A percentile compares a stretch with the other conserved stretches of the same genome.
phyloP scores from a whole-genome alignment of 768 basidiomycete genomes.

The Lentinula aciculospora region DNA sequence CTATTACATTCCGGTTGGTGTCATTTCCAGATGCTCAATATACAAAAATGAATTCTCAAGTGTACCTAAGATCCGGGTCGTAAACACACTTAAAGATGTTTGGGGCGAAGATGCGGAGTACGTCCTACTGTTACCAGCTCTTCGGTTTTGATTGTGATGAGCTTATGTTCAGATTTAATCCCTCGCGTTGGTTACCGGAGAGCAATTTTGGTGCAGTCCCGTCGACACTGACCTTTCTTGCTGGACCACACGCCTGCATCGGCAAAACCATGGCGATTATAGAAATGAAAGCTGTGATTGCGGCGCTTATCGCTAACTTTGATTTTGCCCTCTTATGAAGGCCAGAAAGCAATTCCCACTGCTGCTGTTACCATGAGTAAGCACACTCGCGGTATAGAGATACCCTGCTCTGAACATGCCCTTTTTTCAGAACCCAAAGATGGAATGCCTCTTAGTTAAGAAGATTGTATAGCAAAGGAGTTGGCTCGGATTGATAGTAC shows the following conservation, averaged over 20 bases:
- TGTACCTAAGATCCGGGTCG: slow-evolving; percentile 34
- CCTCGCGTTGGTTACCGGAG: neutral
- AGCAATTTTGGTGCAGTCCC: neutral
- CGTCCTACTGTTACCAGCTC: neutral
- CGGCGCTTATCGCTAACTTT: slow-evolving; percentile 15
- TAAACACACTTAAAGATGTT: slow-evolving; percentile 43
- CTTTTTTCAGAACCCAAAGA: neutral
- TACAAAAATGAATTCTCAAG: neutral
- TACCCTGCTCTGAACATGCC: neutral
- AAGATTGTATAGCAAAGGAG: neutral
- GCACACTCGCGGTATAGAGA: neutral
- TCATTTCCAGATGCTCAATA: neutral
- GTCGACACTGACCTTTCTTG: slow-evolving; percentile 14
- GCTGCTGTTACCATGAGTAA: slow-evolving; percentile 22
- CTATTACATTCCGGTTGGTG: slow-evolving; percentile 28
- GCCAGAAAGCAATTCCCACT: slow-evolving; percentile 15
- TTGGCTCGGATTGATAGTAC: too few species aligned
- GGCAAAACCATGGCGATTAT: slow-evolving; percentile 22
- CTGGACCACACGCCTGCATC: slow-evolving; percentile 22
- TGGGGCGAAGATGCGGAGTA: slow-evolving; percentile 50
- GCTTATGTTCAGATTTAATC: neutral
- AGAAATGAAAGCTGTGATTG: slow-evolving; percentile 22
- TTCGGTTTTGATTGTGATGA: neutral
- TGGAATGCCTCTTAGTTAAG: neutral
- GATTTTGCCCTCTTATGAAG: slow-evolving; percentile 16